Conservation (phyloP, 2,329 filamentous ascomycete genomes). For the Neopestalotiopsis sp. region DNA sequence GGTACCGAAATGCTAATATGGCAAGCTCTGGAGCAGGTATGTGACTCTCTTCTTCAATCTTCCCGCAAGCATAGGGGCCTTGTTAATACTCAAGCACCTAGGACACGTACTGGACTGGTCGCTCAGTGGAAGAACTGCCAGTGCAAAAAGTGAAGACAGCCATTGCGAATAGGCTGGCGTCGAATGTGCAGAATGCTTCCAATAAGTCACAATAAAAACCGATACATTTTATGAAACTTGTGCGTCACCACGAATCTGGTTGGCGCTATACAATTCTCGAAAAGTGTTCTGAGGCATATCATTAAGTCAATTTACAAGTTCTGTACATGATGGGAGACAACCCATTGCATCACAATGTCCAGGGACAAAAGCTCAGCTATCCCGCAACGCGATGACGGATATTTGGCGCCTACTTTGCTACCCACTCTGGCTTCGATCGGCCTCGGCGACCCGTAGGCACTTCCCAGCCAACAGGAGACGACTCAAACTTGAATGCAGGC, state of each 20-base stretch:
- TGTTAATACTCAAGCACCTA: not conserved
- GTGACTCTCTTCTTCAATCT: not conserved
- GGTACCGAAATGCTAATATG: slow-evolving; percentile 81
- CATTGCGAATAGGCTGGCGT: not conserved
- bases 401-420: not conserved
- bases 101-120: not conserved
- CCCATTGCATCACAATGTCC: too few species aligned
- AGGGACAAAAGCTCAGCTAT: too few species aligned
- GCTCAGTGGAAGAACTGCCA: not conserved
- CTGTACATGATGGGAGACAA: too few species aligned
- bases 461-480: not conserved
- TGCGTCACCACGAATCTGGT: too few species aligned
- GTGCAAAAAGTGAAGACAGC: not conserved
- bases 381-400: too few species aligned
- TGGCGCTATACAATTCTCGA: too few species aligned
- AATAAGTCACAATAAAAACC: too few species aligned
- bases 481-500: slow-evolving; percentile 8
- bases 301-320: too few species aligned
- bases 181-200: not conserved
- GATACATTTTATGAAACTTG: too few species aligned
- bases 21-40: slow-evolving; percentile 69
- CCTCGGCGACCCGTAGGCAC: slow-evolving; percentile 1
- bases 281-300: too few species aligned
- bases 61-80: not conserved
- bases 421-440: slow-evolving; percentile 10